Percentiles rank a stretch among this genome's conserved stretches.
phyloP scores from a whole-genome alignment of 768 basidiomycete species.

The Myochromella boudieri region DNA sequence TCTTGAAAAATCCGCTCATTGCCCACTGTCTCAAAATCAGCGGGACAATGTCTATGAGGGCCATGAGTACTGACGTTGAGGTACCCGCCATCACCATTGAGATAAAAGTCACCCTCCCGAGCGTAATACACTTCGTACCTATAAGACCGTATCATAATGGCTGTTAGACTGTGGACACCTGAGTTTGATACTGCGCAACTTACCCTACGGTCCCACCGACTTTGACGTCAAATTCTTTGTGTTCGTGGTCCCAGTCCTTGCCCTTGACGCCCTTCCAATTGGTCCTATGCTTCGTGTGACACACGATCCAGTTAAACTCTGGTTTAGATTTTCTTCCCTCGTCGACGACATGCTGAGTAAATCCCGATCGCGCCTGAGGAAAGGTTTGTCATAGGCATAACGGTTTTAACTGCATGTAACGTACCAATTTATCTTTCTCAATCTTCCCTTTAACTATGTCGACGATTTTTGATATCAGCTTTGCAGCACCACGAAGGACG shows the following conservation, averaged over 20 bases:
- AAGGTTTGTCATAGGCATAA: not conserved
- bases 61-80: constrained; percentile 9
- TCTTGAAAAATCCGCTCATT: constrained; percentile 5
- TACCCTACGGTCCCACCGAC: constrained; percentile 17
- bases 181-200: not conserved
- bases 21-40: constrained; percentile 9
- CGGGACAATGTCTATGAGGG: not conserved
- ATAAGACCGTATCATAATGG: not conserved
- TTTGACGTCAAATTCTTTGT: constrained; percentile 23
- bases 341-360: constrained; percentile 3
- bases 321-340: constrained; percentile 8
- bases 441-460: constrained; percentile 5
- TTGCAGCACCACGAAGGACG: constrained; percentile 2
- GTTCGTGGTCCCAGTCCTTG: constrained; percentile 24
- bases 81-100: constrained; percentile 13
- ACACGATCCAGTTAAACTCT: constrained; percentile 19
- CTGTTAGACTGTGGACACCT: not conserved
- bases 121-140: constrained; percentile 13
- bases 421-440: constrained; percentile 11
- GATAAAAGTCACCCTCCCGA: constrained; percentile 16
- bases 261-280: constrained; percentile 19
- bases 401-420: not conserved
- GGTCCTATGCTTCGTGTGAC: constrained; percentile 21
- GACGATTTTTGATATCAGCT: constrained; percentile 9
- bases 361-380: constrained; percentile 9